Conservation (phyloP, 2,329 filamentous ascomycete genomes). For the Arthrinium phaeospermum region DNA sequence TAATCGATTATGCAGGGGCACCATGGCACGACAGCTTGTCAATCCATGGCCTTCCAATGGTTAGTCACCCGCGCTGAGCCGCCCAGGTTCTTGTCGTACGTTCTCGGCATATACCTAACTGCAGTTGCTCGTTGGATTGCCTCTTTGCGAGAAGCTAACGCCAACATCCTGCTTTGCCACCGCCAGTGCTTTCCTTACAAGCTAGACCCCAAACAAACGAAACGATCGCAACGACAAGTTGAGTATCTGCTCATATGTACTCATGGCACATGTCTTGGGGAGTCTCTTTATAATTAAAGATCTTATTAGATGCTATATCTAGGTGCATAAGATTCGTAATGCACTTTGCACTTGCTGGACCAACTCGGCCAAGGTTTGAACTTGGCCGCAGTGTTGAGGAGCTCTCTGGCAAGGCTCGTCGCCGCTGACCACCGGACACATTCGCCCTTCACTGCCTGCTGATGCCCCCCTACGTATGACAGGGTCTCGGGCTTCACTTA, state of each 20-base stretch:
- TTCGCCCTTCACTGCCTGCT: background rate
- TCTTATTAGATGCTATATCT: too few species aligned
- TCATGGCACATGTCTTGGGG: background rate
- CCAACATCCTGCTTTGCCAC: background rate
- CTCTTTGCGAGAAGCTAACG: background rate
- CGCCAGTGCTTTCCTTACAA: background rate
- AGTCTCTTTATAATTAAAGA: background rate
- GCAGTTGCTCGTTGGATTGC: background rate
- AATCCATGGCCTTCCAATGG: background rate
- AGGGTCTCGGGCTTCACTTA: background rate
- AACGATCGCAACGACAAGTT: background rate
- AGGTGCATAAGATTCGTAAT: too few species aligned
- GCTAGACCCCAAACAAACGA: background rate
- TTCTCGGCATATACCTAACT: constrained; percentile 3
- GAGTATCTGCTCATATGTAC: background rate
- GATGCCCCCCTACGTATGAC: background rate
- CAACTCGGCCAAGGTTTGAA: too few species aligned
- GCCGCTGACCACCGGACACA: too few species aligned
- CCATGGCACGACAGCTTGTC: background rate
- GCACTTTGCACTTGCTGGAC: too few species aligned
- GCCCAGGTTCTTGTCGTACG: background rate
- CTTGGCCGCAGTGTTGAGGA: too few species aligned
- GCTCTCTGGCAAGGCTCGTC: too few species aligned
- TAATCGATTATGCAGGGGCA: background rate
- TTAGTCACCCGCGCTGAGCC: background rate